Conservation (phyloP, 257 asterid species). For the Misopates orontium region DNA sequence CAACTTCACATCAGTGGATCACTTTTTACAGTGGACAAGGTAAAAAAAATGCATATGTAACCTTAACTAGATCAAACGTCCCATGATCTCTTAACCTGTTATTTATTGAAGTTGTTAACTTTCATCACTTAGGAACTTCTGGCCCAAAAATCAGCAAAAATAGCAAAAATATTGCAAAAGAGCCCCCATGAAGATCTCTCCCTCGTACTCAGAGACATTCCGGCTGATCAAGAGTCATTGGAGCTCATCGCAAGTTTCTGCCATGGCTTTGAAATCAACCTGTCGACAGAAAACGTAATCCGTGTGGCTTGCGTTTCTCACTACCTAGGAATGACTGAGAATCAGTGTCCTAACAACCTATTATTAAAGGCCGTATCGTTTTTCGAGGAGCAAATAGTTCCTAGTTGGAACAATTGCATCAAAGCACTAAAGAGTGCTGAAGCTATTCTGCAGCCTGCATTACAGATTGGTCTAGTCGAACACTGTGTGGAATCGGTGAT, state of each 20-base stretch:
- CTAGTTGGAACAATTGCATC: slow-evolving; percentile 68
- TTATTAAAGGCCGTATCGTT: slow-evolving; percentile 41
- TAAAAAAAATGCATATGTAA: slow-evolving; percentile 12
- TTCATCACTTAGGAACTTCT: slow-evolving; percentile 48
- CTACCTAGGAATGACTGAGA: slow-evolving; percentile 75
- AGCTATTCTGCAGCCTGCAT: slow-evolving; percentile 49
- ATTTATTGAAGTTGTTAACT: background rate
- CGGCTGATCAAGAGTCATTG: slow-evolving; percentile 57
- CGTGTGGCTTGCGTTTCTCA: slow-evolving; percentile 61
- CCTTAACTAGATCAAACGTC: background rate
- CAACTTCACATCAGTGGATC: slow-evolving; percentile 55
- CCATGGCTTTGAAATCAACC: slow-evolving; percentile 55
- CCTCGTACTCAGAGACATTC: slow-evolving; percentile 48
- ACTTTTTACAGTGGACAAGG: slow-evolving; percentile 51
- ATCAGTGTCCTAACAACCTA: slow-evolving; percentile 56
- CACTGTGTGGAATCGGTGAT: slow-evolving; percentile 57
- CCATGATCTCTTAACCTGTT: background rate
- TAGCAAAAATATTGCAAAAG: slow-evolving; percentile 43
- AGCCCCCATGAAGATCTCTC: slow-evolving; percentile 50
- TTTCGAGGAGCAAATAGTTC: slow-evolving; percentile 44
- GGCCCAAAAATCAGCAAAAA: slow-evolving; percentile 58
- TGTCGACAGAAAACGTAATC: slow-evolving; percentile 56
- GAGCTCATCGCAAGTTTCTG: slow-evolving; percentile 82
- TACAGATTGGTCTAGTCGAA: slow-evolving; percentile 47
- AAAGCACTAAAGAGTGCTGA: slow-evolving; percentile 60